phyloP scores from a whole-genome alignment of 441 rosid species.

The Euphorbia schlechtendalii region DNA sequence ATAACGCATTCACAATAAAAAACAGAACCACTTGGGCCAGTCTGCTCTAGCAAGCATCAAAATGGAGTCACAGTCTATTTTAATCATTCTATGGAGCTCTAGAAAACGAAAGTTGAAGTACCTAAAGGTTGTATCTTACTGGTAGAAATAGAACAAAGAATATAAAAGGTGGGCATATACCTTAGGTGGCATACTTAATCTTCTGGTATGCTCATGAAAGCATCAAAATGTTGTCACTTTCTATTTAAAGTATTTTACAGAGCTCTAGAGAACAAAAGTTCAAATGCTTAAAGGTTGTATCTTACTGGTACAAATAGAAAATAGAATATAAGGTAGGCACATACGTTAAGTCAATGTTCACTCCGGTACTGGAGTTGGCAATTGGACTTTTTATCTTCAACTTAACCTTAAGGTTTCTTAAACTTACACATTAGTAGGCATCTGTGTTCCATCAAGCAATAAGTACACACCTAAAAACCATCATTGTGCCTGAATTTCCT shows the following conservation, averaged over 20 bases:
- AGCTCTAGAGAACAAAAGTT: no score
- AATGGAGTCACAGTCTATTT: neutral
- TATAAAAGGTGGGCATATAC: no score
- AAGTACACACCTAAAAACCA: neutral
- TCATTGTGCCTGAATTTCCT: no score
- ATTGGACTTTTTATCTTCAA: neutral
- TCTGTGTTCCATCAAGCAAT: neutral
- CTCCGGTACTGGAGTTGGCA: no score
- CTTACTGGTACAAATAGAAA: no score
- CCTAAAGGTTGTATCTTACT: neutral
- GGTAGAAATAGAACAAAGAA: neutral
- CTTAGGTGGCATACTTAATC: no score
- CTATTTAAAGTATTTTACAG: no score
- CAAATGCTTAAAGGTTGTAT: no score
- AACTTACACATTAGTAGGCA: neutral
- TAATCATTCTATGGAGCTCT: neutral
- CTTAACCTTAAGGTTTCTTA: neutral
- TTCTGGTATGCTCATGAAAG: no score
- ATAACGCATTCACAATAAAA: neutral
- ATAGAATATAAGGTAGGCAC: no score
- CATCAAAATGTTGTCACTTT: no score
- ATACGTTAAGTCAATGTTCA: no score
- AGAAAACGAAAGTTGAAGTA: neutral
- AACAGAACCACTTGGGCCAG: neutral
- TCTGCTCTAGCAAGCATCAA: neutral